These are phyloP conservation scores for Hypholoma sublateritium DNA, from an alignment of 768 basidiomycete genomes.

Conservation along the genomic window DNA sequence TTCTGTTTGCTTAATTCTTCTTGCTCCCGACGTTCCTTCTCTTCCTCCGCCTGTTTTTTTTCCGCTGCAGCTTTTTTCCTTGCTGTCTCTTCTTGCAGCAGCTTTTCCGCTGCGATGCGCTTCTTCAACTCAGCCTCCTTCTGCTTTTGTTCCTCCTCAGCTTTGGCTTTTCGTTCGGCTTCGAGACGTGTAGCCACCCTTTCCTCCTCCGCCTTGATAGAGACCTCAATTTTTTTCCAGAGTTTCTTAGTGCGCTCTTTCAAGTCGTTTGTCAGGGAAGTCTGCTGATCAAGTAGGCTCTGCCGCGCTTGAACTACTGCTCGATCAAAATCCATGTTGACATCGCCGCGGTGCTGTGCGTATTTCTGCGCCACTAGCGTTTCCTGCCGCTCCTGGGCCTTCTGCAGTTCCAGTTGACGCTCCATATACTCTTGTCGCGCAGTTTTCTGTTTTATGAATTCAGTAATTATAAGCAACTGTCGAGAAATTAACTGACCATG, in stretches of 20 bases:
- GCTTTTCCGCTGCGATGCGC: slow-evolving; percentile 40
- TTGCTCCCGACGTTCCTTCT: slow-evolving; percentile 35
- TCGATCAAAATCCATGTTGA: slow-evolving; percentile 31
- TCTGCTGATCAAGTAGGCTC: slow-evolving; percentile 32
- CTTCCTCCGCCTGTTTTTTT: slow-evolving; percentile 41
- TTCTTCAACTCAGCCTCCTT: slow-evolving; percentile 46
- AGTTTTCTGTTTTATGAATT: slow-evolving; percentile 32
- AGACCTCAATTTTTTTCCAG: slow-evolving; percentile 60
- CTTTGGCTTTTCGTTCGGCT: slow-evolving; percentile 51
- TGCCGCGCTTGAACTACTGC: slow-evolving; percentile 18
- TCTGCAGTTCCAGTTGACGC: slow-evolving; percentile 31
- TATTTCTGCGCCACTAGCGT: neutral
- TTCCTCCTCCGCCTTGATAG: slow-evolving; percentile 64
- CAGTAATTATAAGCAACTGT: neutral
- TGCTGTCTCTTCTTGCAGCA: slow-evolving; percentile 48
- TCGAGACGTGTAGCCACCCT: slow-evolving; percentile 51
- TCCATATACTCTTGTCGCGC: slow-evolving; percentile 43
- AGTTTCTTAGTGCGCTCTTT: slow-evolving; percentile 51
- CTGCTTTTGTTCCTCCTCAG: slow-evolving; percentile 47
- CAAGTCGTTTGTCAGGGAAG: slow-evolving; percentile 40
- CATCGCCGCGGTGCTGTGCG: neutral
- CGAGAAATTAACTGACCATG: slow-evolving; percentile 37
- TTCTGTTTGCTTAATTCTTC: slow-evolving; percentile 36
- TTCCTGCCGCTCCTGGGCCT: slow-evolving; percentile 6
- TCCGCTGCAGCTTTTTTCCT: slow-evolving; percentile 42